Conservation (phyloP, 257 asterid genomes). For the Fraxinus quadrangulata region DNA sequence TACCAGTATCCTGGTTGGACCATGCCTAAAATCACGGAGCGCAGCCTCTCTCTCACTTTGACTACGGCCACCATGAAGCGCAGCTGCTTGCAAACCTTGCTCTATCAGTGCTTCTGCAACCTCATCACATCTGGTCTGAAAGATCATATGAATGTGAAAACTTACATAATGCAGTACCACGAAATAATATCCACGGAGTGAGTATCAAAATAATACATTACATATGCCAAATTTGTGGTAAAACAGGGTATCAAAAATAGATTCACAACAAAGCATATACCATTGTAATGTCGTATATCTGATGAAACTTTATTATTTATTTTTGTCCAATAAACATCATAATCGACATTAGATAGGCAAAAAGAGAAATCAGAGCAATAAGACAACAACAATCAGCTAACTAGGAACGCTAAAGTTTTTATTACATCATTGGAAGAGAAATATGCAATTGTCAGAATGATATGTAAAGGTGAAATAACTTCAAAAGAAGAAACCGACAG, state of each 20-base stretch:
- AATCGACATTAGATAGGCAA: neutral
- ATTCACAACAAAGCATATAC: neutral
- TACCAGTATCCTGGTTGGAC: conserved; percentile 77
- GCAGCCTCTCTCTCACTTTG: conserved; percentile 90
- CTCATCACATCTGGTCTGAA: conserved; percentile 88
- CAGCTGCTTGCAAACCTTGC: conserved; percentile 79
- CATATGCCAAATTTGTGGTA: neutral
- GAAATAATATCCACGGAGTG: neutral
- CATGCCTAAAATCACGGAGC: conserved; percentile 73
- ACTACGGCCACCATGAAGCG: conserved; percentile 93
- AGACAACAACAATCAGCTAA: neutral
- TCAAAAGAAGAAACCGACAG: neutral
- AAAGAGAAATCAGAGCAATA: neutral
- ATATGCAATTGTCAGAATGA: neutral
- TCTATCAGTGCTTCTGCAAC: conserved; percentile 80
- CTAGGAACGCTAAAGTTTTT: neutral
- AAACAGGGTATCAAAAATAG: neutral
- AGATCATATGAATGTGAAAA: conserved; percentile 33
- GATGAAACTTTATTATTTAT: neutral
- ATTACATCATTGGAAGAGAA: neutral
- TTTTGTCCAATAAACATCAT: neutral
- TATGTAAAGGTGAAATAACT: neutral
- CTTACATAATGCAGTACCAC: conserved; percentile 20
- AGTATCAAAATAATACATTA: neutral
- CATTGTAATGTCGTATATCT: neutral